Evolutionary conservation across 495 filamentous ascomycete genomes (phyloP).

Genomic region (Penicillium atrosanguineum): DNA sequence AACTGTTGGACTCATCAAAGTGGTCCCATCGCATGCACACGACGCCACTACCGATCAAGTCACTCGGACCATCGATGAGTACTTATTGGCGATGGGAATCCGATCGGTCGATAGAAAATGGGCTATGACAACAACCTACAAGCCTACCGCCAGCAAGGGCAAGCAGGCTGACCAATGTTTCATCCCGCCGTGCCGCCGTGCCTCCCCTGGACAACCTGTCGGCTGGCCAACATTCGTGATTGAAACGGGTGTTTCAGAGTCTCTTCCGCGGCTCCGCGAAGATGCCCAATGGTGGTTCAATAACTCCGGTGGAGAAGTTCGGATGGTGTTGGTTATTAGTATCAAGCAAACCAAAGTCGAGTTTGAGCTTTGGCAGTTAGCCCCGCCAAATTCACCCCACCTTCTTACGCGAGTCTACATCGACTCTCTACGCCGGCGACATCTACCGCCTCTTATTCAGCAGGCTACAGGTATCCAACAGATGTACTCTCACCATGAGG

Average conservation of each 20-base stretch:
- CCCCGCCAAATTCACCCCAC: constrained; percentile 3
- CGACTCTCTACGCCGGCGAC: not conserved
- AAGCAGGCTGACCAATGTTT: not conserved
- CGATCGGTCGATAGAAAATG: not conserved
- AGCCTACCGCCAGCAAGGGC: not conserved
- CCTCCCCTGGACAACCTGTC: not conserved
- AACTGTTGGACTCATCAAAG: not conserved
- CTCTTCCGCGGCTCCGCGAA: constrained; percentile 16
- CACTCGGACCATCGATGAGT: not conserved
- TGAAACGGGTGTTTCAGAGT: constrained; percentile 26
- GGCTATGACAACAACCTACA: not conserved
- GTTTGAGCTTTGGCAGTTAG: constrained; percentile 26
- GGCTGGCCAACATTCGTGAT: constrained; percentile 32
- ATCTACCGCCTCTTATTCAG: too few relatives aligned
- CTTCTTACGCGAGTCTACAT: not conserved
- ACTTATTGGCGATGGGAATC: not conserved
- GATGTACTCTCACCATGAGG: too few relatives aligned
- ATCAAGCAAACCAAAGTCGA: constrained; percentile 15
- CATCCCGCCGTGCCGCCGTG: not conserved
- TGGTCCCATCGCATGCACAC: not conserved
- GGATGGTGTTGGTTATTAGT: constrained; percentile 26
- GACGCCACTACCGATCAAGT: not conserved
- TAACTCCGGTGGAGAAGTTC: constrained; percentile 26
- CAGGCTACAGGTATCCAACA: too few relatives aligned
- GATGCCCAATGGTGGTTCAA: constrained; percentile 33